A percentile compares a stretch with the other conserved stretches of the same genome.
phyloP scores from a whole-genome alignment of 2,329 filamentous ascomycete species.

The Aspergillus persii region DNA sequence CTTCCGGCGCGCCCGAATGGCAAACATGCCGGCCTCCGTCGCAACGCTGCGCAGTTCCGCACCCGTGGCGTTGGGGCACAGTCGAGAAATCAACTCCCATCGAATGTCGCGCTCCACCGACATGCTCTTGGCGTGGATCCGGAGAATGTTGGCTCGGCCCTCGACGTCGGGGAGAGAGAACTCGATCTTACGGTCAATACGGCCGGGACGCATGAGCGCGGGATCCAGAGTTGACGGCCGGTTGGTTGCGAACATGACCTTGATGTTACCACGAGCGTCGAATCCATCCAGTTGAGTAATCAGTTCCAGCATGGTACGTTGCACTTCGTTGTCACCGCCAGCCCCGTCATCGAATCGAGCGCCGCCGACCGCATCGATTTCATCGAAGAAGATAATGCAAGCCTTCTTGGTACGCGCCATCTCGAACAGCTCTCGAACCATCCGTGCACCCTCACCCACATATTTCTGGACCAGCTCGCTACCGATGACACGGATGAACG shows the following conservation, averaged over 20 bases:
- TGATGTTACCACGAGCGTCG: conserved; percentile 95
- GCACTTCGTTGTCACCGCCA: conserved; percentile 95
- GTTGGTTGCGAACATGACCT: conserved; percentile 99
- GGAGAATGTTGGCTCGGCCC: conserved; percentile 92
- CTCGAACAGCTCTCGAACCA: conserved; percentile 98
- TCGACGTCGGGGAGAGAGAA: conserved; percentile 97
- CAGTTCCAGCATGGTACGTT: conserved; percentile 95
- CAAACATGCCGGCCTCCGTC: conserved; percentile 98
- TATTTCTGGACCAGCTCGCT: conserved; percentile 99
- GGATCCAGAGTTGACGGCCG: conserved; percentile 91
- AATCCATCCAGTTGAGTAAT: conserved; percentile 97
- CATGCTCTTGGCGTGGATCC: conserved; percentile 99
- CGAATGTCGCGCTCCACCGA: conserved; percentile 97
- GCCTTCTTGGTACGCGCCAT: conserved; percentile 99
- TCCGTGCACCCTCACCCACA: conserved; percentile 94
- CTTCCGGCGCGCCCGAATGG: conserved; percentile 91
- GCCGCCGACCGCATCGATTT: conserved; percentile 94
- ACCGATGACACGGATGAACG: conserved; percentile 97
- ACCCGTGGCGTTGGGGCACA: conserved; percentile 96
- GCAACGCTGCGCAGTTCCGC: conserved; percentile 95
- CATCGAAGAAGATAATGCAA: conserved; percentile 99
- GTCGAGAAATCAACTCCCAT: conserved; percentile 95
- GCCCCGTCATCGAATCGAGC: conserved; percentile 96
- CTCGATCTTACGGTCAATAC: conserved; percentile 98
- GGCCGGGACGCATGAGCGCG: conserved; percentile 93